Conservation (phyloP, 441 rosid species). For the Gossypium aridum region DNA sequence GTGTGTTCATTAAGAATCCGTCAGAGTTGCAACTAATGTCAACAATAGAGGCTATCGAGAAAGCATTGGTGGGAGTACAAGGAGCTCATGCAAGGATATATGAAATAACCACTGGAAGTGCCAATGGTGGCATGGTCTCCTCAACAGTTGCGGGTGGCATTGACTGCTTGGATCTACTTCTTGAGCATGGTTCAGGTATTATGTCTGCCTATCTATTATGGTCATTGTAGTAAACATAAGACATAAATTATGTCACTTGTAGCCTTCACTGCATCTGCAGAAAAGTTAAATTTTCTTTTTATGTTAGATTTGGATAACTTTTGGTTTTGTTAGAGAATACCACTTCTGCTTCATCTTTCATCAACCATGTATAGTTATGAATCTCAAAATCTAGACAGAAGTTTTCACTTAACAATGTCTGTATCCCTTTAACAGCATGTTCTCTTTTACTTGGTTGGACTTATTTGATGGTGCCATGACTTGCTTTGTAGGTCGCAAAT, state of each 20-base stretch:
- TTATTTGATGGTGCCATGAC: constrained; percentile 22
- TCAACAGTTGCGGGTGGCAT: constrained; percentile 74
- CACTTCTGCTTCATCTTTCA: not conserved
- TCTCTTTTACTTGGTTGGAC: constrained; percentile 2
- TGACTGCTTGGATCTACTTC: constrained; percentile 82
- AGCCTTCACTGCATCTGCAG: not conserved
- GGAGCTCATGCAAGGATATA: constrained; percentile 38
- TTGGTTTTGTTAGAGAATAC: not conserved
- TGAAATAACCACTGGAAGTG: constrained; percentile 47
- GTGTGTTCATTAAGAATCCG: constrained; percentile 47
- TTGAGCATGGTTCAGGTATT: constrained; percentile 75
- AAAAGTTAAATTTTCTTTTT: not conserved
- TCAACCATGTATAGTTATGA: not conserved
- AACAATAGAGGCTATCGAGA: constrained; percentile 67
- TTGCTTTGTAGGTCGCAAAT: constrained; percentile 55
- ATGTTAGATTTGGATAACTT: not conserved
- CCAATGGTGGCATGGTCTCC: constrained; percentile 60
- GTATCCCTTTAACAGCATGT: not conserved
- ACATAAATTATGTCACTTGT: not conserved
- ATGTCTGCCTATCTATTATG: constrained; percentile 4
- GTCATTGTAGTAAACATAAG: constrained; percentile 1
- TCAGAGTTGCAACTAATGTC: constrained; percentile 61
- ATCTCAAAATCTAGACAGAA: constrained; percentile 1
- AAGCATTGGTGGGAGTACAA: constrained; percentile 69
- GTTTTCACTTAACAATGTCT: not conserved